Percentiles rank a stretch among this genome's conserved stretches.
These are phyloP conservation scores for Rhodotorula toruloides DNA, from an alignment of 768 basidiomycete genomes.

Conservation along the genomic window DNA sequence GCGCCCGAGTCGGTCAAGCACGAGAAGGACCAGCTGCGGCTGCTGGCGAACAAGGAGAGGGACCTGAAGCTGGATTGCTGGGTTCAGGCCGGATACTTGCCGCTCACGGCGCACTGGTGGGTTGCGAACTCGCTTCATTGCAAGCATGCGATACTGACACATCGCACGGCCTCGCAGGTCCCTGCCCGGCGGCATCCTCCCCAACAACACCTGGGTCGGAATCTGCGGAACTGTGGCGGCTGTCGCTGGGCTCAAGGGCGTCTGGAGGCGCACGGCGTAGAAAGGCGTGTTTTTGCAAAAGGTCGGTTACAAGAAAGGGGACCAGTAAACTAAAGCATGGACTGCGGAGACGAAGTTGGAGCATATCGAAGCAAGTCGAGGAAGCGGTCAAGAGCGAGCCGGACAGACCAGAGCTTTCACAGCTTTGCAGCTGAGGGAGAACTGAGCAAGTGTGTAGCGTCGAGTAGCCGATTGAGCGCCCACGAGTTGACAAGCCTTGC, in stretches of 20 bases:
- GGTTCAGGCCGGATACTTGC: slow-evolving; percentile 70
- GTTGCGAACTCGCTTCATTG: background rate
- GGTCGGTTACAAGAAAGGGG: no score
- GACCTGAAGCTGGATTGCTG: slow-evolving; percentile 67
- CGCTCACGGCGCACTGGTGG: slow-evolving; percentile 77
- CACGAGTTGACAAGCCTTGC: no score
- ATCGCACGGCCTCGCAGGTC: slow-evolving; percentile 16
- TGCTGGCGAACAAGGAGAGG: slow-evolving; percentile 58
- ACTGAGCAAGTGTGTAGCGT: no score
- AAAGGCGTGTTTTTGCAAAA: background rate
- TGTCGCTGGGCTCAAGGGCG: slow-evolving; percentile 23
- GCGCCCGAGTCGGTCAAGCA: slow-evolving; percentile 2
- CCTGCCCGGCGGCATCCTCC: slow-evolving; percentile 30
- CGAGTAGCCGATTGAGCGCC: no score
- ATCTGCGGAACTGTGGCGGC: slow-evolving; percentile 38
- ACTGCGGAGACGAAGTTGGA: no score
- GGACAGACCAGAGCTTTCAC: no score
- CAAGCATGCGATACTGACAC: background rate
- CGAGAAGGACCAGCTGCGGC: slow-evolving; percentile 42
- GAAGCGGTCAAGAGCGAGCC: no score
- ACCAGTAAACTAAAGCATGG: no score
- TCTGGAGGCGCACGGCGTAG: slow-evolving; percentile 35
- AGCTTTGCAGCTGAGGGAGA: no score
- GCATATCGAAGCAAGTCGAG: no score
- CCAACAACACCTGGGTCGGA: slow-evolving; percentile 34